Conservation (phyloP, 345 rosid species). For the Fremontodendron californicum region DNA sequence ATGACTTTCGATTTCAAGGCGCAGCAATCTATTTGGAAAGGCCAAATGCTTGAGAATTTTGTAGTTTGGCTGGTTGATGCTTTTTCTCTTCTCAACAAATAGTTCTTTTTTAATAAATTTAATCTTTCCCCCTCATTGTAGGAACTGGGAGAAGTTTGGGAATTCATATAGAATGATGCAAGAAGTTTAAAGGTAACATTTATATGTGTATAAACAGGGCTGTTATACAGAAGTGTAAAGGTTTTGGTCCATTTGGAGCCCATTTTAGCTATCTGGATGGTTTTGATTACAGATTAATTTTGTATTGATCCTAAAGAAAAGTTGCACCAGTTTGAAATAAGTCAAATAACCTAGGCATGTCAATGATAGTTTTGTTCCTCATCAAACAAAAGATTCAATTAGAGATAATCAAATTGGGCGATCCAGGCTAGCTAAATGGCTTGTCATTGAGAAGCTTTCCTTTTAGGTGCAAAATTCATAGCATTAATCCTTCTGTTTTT, state of each 20-base stretch:
- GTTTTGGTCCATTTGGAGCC: neutral
- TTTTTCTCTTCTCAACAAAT: neutral
- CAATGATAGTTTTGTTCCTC: neutral
- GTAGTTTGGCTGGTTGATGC: neutral
- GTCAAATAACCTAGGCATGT: neutral
- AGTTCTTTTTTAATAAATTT: neutral
- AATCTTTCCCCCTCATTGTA: conserved; percentile 1
- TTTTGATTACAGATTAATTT: neutral
- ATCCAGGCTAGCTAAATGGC: neutral
- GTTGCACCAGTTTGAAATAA: neutral
- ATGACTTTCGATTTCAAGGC: neutral
- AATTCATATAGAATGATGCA: conserved; percentile 27
- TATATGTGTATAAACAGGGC: neutral
- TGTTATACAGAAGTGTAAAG: neutral
- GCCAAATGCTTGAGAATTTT: neutral
- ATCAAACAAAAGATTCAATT: neutral
- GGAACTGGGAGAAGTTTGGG: conserved; percentile 38
- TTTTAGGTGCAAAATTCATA: neutral
- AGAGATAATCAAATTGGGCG: neutral
- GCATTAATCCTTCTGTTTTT: neutral
- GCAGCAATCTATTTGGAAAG: neutral
- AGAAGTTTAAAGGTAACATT: conserved; percentile 33
- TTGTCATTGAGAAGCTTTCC: neutral
- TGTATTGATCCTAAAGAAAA: neutral
- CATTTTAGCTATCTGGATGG: neutral